phyloP scores from a whole-genome alignment of 495 filamentous ascomycete species.

The Jackrogersella multiformis region DNA sequence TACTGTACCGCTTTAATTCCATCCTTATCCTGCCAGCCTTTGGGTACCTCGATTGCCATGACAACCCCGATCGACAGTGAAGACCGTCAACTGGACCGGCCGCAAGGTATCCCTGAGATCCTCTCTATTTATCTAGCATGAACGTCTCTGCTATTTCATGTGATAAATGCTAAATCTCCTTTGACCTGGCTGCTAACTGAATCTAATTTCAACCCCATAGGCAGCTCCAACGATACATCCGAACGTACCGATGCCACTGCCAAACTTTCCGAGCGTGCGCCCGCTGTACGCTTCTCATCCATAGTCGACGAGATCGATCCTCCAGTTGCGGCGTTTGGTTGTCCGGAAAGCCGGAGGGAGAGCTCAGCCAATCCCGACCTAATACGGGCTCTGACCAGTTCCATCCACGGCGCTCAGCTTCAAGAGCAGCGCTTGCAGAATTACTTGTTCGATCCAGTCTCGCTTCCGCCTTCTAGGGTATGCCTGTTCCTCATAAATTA shows the following conservation, averaged over 20 bases:
- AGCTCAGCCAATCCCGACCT: slow-evolving; percentile 67
- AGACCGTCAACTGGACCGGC: slow-evolving; percentile 27
- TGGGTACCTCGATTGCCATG: slow-evolving; percentile 35
- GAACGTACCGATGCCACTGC: slow-evolving; percentile 36
- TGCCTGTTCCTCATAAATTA: slow-evolving; percentile 47
- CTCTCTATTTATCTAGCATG: slow-evolving; percentile 11
- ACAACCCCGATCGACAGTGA: slow-evolving; percentile 39
- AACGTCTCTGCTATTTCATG: background rate
- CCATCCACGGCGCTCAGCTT: slow-evolving; percentile 74
- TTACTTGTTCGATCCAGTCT: slow-evolving; percentile 87
- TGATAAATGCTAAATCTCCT: slow-evolving; percentile 2
- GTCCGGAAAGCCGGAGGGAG: slow-evolving; percentile 45
- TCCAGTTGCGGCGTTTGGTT: slow-evolving; percentile 41
- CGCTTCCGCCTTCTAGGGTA: slow-evolving; percentile 86
- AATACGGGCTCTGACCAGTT: slow-evolving; percentile 75
- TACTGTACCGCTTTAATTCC: slow-evolving; percentile 16
- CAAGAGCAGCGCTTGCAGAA: slow-evolving; percentile 85
- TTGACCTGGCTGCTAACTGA: slow-evolving; percentile 27
- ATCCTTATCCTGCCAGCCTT: slow-evolving; percentile 12
- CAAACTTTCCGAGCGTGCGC: slow-evolving; percentile 46
- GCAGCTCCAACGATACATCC: slow-evolving; percentile 36
- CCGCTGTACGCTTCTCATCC: slow-evolving; percentile 82
- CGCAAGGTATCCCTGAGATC: slow-evolving; percentile 35
- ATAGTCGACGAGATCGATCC: slow-evolving; percentile 78
- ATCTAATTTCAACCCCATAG: slow-evolving; percentile 33